Conservation (phyloP, 129 eudicot species). For the Logfia minima region DNA sequence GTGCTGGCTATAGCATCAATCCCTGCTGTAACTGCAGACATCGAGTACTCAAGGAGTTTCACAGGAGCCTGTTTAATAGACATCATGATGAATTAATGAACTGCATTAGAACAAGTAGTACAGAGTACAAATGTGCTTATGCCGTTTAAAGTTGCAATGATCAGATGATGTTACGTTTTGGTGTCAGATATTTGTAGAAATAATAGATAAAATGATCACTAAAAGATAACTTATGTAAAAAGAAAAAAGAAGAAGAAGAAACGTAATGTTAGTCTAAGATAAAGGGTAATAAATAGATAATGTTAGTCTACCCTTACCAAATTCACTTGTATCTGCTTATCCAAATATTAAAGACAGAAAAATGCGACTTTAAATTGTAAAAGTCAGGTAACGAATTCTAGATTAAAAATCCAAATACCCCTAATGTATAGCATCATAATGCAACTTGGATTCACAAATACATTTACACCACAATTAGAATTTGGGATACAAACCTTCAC, state of each 20-base stretch:
- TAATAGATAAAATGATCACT: background rate
- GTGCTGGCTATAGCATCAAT: constrained; percentile 93
- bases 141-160: background rate
- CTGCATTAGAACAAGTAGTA: background rate
- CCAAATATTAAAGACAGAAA: too few species aligned
- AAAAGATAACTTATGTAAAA: background rate
- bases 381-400: too few species aligned
- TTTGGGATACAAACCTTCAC: constrained; percentile 61
- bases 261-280: too few species aligned
- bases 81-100: background rate
- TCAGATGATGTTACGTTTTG: background rate
- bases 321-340: too few species aligned
- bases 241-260: too few species aligned
- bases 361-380: too few species aligned
- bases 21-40: constrained; percentile 84
- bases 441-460: background rate
- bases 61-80: constrained; percentile 60
- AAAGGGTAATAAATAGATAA: too few species aligned
- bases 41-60: constrained; percentile 77
- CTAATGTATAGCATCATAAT: background rate
- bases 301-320: too few species aligned
- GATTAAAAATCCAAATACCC: too few species aligned
- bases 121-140: background rate
- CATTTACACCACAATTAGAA: background rate
- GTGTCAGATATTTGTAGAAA: background rate